Evolutionary conservation across 1,284 basidiomycete species (phyloP).

Genomic region (Cryptococcus sp.): DNA sequence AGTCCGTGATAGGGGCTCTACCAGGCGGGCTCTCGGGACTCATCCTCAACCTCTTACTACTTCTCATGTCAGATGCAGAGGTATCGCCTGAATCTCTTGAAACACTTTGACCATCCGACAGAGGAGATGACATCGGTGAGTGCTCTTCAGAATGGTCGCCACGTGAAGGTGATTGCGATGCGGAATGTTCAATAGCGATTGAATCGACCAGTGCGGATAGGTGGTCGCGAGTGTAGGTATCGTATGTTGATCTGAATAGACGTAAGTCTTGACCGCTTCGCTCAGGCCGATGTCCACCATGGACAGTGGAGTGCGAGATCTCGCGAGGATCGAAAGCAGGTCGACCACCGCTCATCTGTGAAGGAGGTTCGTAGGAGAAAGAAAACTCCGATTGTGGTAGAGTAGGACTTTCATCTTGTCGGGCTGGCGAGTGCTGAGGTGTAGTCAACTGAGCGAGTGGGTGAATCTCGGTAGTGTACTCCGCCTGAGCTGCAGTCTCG

Average conservation of each 20-base stretch:
- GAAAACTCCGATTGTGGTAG: constrained; percentile 1
- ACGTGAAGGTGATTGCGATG: constrained; percentile 45
- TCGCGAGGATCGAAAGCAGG: constrained; percentile 21
- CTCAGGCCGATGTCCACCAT: constrained; percentile 2
- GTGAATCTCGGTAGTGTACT: not conserved
- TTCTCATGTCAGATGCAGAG: constrained; percentile 20
- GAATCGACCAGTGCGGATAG: constrained; percentile 86
- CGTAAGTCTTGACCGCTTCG: constrained; percentile 59
- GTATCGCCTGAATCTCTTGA: not conserved
- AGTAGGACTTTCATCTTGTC: not conserved
- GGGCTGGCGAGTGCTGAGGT: not conserved
- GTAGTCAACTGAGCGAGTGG: not conserved
- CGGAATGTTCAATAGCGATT: constrained; percentile 63
- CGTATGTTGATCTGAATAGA: constrained; percentile 80
- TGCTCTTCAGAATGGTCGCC: not conserved
- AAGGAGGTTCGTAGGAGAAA: constrained; percentile 5
- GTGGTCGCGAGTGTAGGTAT: constrained; percentile 88
- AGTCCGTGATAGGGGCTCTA: constrained; percentile 22
- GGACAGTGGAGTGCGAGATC: constrained; percentile 31
- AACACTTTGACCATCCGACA: not conserved
- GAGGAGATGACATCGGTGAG: constrained; percentile 1
- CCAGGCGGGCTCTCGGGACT: constrained; percentile 22
- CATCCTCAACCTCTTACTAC: constrained; percentile 32
- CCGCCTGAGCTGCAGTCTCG: constrained; percentile 4
- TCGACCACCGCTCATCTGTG: not conserved